Percentiles rank a stretch among this genome's conserved stretches.
Conservation (phyloP, 116 monocot genomes). For the Papilionanthe hybrid region DNA sequence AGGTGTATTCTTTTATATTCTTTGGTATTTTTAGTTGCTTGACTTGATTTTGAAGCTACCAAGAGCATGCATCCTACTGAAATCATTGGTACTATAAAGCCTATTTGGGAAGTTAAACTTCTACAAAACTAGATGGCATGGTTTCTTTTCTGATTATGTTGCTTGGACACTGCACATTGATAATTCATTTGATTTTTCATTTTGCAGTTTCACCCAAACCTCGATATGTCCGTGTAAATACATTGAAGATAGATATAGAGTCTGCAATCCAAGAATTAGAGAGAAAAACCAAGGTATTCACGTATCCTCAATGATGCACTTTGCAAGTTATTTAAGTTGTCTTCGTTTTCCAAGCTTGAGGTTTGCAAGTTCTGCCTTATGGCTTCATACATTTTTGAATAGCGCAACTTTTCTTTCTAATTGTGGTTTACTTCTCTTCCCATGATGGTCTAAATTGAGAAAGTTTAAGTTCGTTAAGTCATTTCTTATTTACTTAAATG, state of each 20-base stretch:
- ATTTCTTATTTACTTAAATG: background rate
- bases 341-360: background rate
- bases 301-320: background rate
- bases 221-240: slow-evolving; percentile 86
- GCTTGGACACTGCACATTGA: background rate
- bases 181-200: slow-evolving; percentile 1
- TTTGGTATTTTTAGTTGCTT: background rate
- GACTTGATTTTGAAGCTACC: background rate
- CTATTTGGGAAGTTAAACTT: background rate
- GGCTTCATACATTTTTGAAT: background rate
- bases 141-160: slow-evolving; percentile 4
- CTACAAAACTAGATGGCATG: background rate
- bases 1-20: background rate
- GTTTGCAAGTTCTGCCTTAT: background rate
- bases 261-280: slow-evolving; percentile 53
- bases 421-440: background rate
- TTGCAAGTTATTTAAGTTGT: background rate
- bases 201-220: slow-evolving; percentile 59
- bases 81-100: background rate
- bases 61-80: background rate
- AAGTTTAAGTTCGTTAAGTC: background rate
- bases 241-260: slow-evolving; percentile 62
- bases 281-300: slow-evolving; percentile 36
- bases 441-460: background rate
- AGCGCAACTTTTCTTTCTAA: background rate